These are phyloP conservation scores for Aspergillus carbonarius DNA, from an alignment of 2,329 filamentous ascomycete genomes.

Conservation along the genomic window DNA sequence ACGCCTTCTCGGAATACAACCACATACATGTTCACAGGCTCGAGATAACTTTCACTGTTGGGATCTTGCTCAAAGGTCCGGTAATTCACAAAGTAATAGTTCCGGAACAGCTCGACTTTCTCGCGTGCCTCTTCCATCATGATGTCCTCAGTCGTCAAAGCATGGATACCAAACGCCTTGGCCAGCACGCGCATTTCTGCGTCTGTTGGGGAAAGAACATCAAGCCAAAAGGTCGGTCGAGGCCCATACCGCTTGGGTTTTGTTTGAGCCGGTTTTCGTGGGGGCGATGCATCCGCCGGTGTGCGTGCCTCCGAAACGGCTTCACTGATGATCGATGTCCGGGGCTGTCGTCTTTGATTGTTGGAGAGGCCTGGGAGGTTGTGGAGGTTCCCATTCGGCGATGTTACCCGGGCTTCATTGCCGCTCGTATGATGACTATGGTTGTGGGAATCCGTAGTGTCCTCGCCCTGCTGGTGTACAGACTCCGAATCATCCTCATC, in stretches of 20 bases:
- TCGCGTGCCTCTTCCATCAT: slow-evolving; percentile 96
- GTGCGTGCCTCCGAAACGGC: slow-evolving; percentile 30
- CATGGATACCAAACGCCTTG: slow-evolving; percentile 93
- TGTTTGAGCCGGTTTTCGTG: slow-evolving; percentile 19
- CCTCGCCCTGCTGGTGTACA: slow-evolving; percentile 25
- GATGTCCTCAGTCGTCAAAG: slow-evolving; percentile 92
- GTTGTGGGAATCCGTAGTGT: slow-evolving; percentile 10
- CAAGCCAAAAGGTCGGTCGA: slow-evolving; percentile 94
- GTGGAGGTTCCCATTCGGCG: background rate
- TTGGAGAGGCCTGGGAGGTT: slow-evolving; percentile 4
- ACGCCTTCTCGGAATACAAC: slow-evolving; percentile 96
- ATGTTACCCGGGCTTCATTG: slow-evolving; percentile 3
- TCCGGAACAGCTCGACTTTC: slow-evolving; percentile 94
- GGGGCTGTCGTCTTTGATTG: slow-evolving; percentile 24
- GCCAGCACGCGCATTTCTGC: slow-evolving; percentile 92
- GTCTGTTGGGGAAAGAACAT: slow-evolving; percentile 86
- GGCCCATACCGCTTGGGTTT: slow-evolving; percentile 65
- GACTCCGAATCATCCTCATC: slow-evolving; percentile 59
- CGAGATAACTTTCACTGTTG: slow-evolving; percentile 83
- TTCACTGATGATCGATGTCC: slow-evolving; percentile 39
- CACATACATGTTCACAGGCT: slow-evolving; percentile 96
- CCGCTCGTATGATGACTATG: slow-evolving; percentile 18
- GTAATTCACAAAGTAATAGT: slow-evolving; percentile 99
- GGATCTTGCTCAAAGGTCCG: slow-evolving; percentile 95
- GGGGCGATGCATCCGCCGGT: slow-evolving; percentile 23